phyloP scores from a whole-genome alignment of 352 stramenopile species.

The Phytophthora europaea region DNA sequence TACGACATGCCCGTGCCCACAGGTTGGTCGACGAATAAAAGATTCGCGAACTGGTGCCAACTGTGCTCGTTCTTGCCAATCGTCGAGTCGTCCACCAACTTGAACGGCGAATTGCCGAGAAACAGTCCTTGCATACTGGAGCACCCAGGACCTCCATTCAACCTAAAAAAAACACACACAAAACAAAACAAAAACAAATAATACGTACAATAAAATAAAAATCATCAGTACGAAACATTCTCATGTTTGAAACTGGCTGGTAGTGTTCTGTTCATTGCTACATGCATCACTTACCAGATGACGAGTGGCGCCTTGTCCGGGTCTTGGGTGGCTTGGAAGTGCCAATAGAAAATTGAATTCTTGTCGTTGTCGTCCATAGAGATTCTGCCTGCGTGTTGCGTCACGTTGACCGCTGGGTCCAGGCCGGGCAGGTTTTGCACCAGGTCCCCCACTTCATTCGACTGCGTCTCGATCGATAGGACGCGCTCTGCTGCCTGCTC shows the following conservation, averaged over 20 bases:
- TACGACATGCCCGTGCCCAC: slow-evolving; percentile 85
- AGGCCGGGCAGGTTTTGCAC: slow-evolving; percentile 66
- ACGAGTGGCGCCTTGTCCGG: slow-evolving; percentile 67
- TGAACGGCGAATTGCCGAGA: slow-evolving; percentile 78
- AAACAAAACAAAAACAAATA: neutral
- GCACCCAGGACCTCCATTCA: slow-evolving; percentile 87
- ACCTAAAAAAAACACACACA: slow-evolving; percentile 34
- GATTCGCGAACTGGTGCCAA: slow-evolving; percentile 78
- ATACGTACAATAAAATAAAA: neutral
- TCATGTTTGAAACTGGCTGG: neutral
- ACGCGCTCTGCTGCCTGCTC: slow-evolving; percentile 5
- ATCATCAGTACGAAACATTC: too few relatives aligned
- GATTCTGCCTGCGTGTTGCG: slow-evolving; percentile 76
- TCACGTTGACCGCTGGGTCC: slow-evolving; percentile 56
- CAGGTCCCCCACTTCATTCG: slow-evolving; percentile 40
- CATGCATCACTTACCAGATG: slow-evolving; percentile 56
- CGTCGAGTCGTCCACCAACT: slow-evolving; percentile 57
- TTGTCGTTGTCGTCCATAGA: slow-evolving; percentile 52
- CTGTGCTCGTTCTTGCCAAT: slow-evolving; percentile 77
- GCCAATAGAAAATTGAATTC: slow-evolving; percentile 87
- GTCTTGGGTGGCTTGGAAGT: slow-evolving; percentile 63
- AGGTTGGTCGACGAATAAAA: slow-evolving; percentile 90
- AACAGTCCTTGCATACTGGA: slow-evolving; percentile 86
- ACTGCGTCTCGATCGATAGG: slow-evolving; percentile 7
- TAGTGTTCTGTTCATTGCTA: neutral